Conservation (phyloP, 768 basidiomycete species). For the Nidularia sp. region DNA sequence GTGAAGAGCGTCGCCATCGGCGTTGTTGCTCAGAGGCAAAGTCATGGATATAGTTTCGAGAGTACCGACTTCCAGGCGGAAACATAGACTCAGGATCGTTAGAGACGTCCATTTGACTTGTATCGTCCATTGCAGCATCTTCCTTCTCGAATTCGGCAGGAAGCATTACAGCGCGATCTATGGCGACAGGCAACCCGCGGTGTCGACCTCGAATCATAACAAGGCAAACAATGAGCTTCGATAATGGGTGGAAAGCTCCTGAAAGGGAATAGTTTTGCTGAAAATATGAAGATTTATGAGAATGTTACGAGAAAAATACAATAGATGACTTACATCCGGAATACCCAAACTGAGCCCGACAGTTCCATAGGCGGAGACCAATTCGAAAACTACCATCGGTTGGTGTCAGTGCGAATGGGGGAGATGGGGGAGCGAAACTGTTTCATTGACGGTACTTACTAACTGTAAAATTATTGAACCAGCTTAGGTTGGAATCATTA, state of each 20-base stretch:
- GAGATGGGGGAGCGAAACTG: not conserved
- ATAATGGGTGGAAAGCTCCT: slow-evolving; percentile 73
- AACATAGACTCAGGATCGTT: too few species aligned
- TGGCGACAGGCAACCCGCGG: slow-evolving; percentile 82
- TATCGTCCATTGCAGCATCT: slow-evolving; percentile 9
- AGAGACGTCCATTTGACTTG: not conserved
- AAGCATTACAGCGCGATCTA: slow-evolving; percentile 82
- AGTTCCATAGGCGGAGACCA: slow-evolving; percentile 84
- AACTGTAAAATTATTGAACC: slow-evolving; percentile 85
- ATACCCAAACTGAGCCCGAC: slow-evolving; percentile 89
- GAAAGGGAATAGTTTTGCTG: slow-evolving; percentile 81
- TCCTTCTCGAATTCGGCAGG: slow-evolving; percentile 55
- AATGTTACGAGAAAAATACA: not conserved
- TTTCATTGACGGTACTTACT: slow-evolving; percentile 33
- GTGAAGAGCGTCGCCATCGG: too few species aligned
- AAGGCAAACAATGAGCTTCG: slow-evolving; percentile 80
- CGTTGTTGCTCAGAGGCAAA: too few species aligned
- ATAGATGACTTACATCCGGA: slow-evolving; percentile 51
- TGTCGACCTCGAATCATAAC: slow-evolving; percentile 96
- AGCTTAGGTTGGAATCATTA: slow-evolving; percentile 25
- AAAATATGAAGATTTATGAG: not conserved
- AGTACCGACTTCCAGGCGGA: too few species aligned
- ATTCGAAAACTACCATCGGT: slow-evolving; percentile 63
- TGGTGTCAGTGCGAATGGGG: not conserved
- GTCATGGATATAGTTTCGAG: too few species aligned